Base-by-base conservation (phyloP, 306 rosid genomes). In the Corylus heterophylla region DNA sequence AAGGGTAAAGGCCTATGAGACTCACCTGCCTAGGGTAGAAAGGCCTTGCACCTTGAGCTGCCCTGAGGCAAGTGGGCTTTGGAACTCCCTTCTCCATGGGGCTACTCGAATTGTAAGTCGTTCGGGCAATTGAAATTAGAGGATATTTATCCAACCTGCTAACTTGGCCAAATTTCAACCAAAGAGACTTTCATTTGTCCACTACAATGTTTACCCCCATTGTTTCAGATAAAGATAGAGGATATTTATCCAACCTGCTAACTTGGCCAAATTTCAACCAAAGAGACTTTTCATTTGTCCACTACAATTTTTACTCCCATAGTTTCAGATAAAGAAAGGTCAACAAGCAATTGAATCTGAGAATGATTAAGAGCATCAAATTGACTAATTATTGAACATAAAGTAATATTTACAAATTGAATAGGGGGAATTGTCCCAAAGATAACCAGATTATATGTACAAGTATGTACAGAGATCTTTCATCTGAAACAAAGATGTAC, bases 341-440 rank as follows among this genome's bases (percentile, higher is more conserved):
- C 17, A 62, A 22, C 25, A 22, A 17, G 14, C 67, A 3, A 47
- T 62, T 50, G 56, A 12, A 13, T 2, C 29, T 3, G 63, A 27
- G 22, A 18, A 52, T 11, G 54, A 45, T 54, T 4, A 17, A 69
- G 59, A 7, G 39, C 71, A 52, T 27, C 49, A 20, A 76, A 51
- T 67, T 22, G 25, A 74, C 69, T 47, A 5, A 50, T 77, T 73
- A 64, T 76, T 82, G 17, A 62, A 61, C 1, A 74, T 50, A 5
- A 73, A 74, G 51, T 67, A 14, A 39, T 78, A 79, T 81, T 76
- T 70, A 77, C 77, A 80, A 66, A 44, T 82, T 75, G 67, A 73
- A 80, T 72, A 68, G 81, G 75, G 75, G 68, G 31, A 82, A 71
- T 71, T 82, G 64, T 62, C 79, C 78, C 51, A 69, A 67, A 31